Conservation (phyloP, 73 alveolate species). For the Paramecium biaurelia region DNA sequence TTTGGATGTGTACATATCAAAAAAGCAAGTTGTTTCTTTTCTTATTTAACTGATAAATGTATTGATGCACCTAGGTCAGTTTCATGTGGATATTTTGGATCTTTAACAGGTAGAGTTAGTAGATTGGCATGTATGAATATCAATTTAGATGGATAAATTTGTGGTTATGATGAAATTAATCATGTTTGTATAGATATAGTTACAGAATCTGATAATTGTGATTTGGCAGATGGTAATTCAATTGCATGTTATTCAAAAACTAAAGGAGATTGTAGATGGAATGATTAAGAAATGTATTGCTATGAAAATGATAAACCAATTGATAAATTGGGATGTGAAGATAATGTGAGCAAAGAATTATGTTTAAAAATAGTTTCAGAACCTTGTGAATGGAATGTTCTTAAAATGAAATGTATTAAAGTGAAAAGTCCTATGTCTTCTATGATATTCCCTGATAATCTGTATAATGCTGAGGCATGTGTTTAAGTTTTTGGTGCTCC, state of each 20-base stretch:
- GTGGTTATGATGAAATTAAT: constrained; percentile 18
- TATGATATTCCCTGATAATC: neutral
- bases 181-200: neutral
- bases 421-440: neutral
- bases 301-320: neutral
- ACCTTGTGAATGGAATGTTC: constrained; percentile 39
- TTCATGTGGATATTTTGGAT: neutral
- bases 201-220: neutral
- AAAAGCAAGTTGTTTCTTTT: neutral
- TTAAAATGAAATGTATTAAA: neutral
- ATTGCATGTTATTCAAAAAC: constrained; percentile 1
- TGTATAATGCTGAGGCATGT: constrained; percentile 20
- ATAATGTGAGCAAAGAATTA: constrained; percentile 3
- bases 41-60: neutral
- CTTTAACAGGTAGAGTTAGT: neutral
- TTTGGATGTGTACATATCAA: neutral
- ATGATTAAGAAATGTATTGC: neutral
- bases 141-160: neutral
- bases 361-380: neutral
- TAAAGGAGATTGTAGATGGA: constrained; percentile 12
- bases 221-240: neutral
- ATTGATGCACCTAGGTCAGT: neutral
- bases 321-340: neutral
- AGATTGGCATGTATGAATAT: neutral
- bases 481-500: neutral